These are phyloP conservation scores for Neurospora sp. DNA, from an alignment of 495 filamentous ascomycete species.

Conservation along the genomic window DNA sequence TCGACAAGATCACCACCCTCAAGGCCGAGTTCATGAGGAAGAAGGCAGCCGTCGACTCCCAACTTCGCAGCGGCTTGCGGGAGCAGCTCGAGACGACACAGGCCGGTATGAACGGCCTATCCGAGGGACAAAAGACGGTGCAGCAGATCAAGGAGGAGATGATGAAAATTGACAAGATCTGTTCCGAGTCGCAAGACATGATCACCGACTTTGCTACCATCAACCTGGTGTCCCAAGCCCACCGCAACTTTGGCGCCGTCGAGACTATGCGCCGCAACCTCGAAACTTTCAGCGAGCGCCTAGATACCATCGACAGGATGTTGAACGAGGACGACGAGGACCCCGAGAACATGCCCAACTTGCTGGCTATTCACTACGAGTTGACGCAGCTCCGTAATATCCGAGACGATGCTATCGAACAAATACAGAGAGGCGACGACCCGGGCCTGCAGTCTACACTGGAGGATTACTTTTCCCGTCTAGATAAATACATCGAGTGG, in stretches of 20 bases:
- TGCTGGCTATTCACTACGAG: slow-evolving; percentile 80
- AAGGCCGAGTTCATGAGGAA: slow-evolving; percentile 92
- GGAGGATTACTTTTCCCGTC: slow-evolving; percentile 74
- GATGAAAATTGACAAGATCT: slow-evolving; percentile 95
- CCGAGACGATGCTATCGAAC: slow-evolving; percentile 89
- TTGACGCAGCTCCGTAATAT: slow-evolving; percentile 88
- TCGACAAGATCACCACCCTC: slow-evolving; percentile 85
- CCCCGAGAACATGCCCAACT: slow-evolving; percentile 79
- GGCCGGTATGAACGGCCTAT: slow-evolving; percentile 74
- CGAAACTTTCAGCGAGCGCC: slow-evolving; percentile 68
- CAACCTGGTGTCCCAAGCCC: slow-evolving; percentile 83
- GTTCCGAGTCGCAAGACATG: slow-evolving; percentile 90
- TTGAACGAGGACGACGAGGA: slow-evolving; percentile 75
- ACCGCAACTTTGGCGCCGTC: slow-evolving; percentile 86
- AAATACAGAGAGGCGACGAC: slow-evolving; percentile 69
- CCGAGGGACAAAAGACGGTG: slow-evolving; percentile 78
- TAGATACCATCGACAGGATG: slow-evolving; percentile 63
- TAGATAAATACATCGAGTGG: slow-evolving; percentile 80
- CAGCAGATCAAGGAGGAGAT: slow-evolving; percentile 92
- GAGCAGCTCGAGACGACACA: slow-evolving; percentile 91
- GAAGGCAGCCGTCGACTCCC: slow-evolving; percentile 80
- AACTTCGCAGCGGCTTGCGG: slow-evolving; percentile 74
- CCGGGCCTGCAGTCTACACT: slow-evolving; percentile 65
- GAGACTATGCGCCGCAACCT: slow-evolving; percentile 85
- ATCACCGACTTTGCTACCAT: slow-evolving; percentile 96